These are phyloP conservation scores for Metschnikowia cubensis DNA, from an alignment of 805 yeast genomes.

Conservation along the genomic window DNA sequence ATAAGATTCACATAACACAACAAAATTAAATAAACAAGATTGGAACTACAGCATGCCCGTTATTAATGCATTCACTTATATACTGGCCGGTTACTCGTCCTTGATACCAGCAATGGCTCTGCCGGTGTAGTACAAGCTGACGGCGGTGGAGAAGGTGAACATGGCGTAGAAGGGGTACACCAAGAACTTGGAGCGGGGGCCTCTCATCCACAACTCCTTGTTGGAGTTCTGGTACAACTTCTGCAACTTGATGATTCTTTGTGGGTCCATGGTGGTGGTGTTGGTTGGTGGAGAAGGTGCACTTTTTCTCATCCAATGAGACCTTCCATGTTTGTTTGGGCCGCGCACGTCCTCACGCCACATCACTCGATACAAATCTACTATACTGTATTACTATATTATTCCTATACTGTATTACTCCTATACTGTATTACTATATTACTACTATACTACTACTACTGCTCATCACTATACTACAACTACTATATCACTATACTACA, in stretches of 20 bases:
- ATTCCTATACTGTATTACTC: no score
- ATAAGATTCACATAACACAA: no score
- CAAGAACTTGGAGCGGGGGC: constrained; percentile 53
- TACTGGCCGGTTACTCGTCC: constrained; percentile 19
- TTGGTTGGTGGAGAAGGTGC: constrained; percentile 6
- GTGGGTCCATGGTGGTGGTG: constrained; percentile 37
- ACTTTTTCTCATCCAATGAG: constrained; percentile 17
- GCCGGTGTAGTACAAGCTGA: constrained; percentile 64
- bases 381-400: no score
- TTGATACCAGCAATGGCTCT: constrained; percentile 71
- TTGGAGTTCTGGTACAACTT: constrained; percentile 41
- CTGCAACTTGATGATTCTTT: constrained; percentile 44
- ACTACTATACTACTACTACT: no score
- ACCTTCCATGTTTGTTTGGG: constrained; percentile 6
- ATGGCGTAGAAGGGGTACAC: constrained; percentile 78
- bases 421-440: no score
- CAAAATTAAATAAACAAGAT: no score
- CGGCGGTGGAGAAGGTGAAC: constrained; percentile 61
- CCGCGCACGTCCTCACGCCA: constrained; percentile 11
- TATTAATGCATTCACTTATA: constrained; percentile 6
- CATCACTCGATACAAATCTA: not conserved
- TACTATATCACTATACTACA: no score
- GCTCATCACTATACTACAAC: no score
- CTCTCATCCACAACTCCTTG: constrained; percentile 44
- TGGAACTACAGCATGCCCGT: not conserved